These are phyloP conservation scores for Inonotus obliquus DNA, from an alignment of 1,284 basidiomycete genomes.

Conservation along the genomic window DNA sequence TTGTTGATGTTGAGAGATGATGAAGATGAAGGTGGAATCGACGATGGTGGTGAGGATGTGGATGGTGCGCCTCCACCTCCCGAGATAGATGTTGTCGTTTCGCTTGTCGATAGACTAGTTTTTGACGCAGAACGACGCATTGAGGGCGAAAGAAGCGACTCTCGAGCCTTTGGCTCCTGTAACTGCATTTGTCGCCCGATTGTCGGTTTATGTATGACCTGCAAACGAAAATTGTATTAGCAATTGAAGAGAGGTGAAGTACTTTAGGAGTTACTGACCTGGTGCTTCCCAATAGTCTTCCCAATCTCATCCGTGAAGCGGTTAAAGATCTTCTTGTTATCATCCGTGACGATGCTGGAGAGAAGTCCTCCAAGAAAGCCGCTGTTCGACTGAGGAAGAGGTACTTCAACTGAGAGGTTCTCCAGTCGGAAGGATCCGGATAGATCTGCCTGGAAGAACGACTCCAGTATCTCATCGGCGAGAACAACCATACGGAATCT, in stretches of 20 bases:
- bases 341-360: constrained; percentile 84
- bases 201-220: constrained; percentile 75
- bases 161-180: constrained; percentile 84
- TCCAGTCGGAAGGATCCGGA: constrained; percentile 84
- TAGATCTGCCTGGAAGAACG: constrained; percentile 90
- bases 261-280: constrained; percentile 41
- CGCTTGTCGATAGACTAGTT: constrained; percentile 40
- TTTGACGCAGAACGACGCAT: constrained; percentile 58
- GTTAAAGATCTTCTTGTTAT: constrained; percentile 82
- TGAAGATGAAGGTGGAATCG: constrained; percentile 26
- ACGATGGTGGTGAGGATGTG: constrained; percentile 18
- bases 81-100: constrained; percentile 18
- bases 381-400: constrained; percentile 47
- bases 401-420: constrained; percentile 59
- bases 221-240: neutral
- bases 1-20: constrained; percentile 23
- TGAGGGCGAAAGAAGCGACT: constrained; percentile 72
- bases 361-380: constrained; percentile 82
- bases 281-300: constrained; percentile 87
- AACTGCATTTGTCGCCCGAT: constrained; percentile 81
- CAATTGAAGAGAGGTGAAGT: neutral
- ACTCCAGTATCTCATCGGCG: constrained; percentile 90
- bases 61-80: neutral
- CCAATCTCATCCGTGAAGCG: constrained; percentile 90
- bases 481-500: constrained; percentile 98